Evolutionary conservation across 495 filamentous ascomycete genomes (phyloP).

Genomic region (Zalerion maritima): DNA sequence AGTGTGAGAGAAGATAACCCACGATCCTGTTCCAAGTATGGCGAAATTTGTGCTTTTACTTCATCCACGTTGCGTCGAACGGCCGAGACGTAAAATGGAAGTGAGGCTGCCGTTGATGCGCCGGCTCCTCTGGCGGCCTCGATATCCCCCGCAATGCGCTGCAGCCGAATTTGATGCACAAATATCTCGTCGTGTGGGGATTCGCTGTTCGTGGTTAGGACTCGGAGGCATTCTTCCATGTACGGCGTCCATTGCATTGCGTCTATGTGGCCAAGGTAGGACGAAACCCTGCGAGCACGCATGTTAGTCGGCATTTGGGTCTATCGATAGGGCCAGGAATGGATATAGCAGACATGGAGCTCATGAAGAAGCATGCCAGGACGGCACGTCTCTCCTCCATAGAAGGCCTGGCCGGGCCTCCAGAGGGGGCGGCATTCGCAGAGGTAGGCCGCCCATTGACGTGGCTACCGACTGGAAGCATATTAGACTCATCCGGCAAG

Average conservation of each 20-base stretch:
- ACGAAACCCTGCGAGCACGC: conserved; percentile 15
- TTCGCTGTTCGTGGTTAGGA: conserved; percentile 10
- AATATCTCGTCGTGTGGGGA: conserved; percentile 28
- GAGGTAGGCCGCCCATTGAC: too few relatives aligned
- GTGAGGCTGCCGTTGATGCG: conserved; percentile 2
- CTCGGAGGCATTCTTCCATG: conserved; percentile 20
- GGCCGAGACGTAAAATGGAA: conserved; percentile 2
- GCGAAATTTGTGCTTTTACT: conserved; percentile 2
- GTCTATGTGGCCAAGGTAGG: conserved; percentile 17
- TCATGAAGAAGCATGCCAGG: conserved; percentile 33
- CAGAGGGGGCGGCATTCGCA: conserved; percentile 13
- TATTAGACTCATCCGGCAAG: conserved; percentile 12
- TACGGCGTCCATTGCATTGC: conserved; percentile 22
- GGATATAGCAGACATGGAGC: conserved; percentile 22
- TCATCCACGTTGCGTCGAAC: conserved; percentile 5
- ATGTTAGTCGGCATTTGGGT: conserved; percentile 4
- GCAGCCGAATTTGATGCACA: conserved; percentile 31
- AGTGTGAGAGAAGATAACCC: too few relatives aligned
- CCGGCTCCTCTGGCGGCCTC: conserved; percentile 5
- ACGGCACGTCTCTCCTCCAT: conserved; percentile 36
- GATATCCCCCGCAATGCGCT: conserved; percentile 18
- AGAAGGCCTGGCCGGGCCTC: conserved; percentile 2
- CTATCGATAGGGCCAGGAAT: background rate
- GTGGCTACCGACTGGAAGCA: conserved; percentile 6
- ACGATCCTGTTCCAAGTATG: too few relatives aligned